Evolutionary conservation across 306 rosid species (phyloP), one percentile per base, ranked within the genome.

Genomic region (Dryas octopetala): DNA sequence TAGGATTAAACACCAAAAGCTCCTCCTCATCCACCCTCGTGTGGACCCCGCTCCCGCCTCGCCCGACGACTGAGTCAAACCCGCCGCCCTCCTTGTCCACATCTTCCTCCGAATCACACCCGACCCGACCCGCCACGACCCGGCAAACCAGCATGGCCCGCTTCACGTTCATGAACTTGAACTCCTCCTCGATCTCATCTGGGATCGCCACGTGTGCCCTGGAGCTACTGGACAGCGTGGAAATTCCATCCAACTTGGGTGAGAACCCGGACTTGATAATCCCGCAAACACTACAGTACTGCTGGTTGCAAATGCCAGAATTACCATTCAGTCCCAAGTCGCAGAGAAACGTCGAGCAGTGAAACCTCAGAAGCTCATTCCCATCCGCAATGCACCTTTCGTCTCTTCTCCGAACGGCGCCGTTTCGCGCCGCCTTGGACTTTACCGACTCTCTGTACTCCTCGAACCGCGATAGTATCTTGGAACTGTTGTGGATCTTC

Each of bases 341-440:
- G 58, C 99, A 95, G 0, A 89, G 73, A 5, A 95, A 95, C 1
- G 97, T 95, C 0, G 97, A 85, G 28, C 99, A 92, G 85, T 95
- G 99, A 58, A 95, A 95, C 10, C 99, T 79, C 92, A 95, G 78
- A 3, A 95, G 90, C 82, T 95, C 99, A 77, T 95, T 95, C 2
- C 97, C 99, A 55, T 95, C 99, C 9, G 99, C 99, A 7, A 90
- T 78, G 77, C 97, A 92, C 71, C 97, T 79, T 84, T 91, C 98
- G 70, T 91, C 90, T 2, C 95, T 78, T 13, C 82, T 81, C 77
- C 79, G 78, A 0, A 76, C 74, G 45, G 67, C 76, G 63, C 87
- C 78, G 73, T 86, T 49, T 40, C 90, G 71, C 1, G 91, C 85
- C 0, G 89, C 99, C 49, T 89, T 95, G 14, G 86, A 43, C 55